Evolutionary conservation across 306 rosid species (phyloP).

Genomic region (Phaseolus lunatus): DNA sequence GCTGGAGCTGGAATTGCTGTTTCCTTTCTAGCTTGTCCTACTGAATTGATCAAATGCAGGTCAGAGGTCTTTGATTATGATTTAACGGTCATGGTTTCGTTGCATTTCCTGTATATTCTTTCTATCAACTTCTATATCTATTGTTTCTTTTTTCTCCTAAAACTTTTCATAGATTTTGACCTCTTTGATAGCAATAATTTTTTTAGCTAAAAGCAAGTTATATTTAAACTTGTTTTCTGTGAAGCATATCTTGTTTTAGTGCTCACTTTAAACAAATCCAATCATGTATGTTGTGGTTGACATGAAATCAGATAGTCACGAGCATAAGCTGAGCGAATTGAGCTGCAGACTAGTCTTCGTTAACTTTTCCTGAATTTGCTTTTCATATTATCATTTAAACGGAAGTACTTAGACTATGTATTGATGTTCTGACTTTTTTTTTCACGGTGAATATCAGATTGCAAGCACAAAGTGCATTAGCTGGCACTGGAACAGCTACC

Average conservation of each 20-base stretch:
- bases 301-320: slow-evolving; percentile 28
- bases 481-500: slow-evolving; percentile 59
- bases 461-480: slow-evolving; percentile 94
- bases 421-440: slow-evolving; percentile 22
- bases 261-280: not conserved
- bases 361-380: slow-evolving; percentile 17
- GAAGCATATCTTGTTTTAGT: not conserved
- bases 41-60: slow-evolving; percentile 98
- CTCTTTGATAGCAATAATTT: not conserved
- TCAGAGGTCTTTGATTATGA: slow-evolving; percentile 55
- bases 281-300: slow-evolving; percentile 1
- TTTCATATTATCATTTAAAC: not conserved
- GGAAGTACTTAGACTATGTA: not conserved
- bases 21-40: slow-evolving; percentile 93
- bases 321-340: not conserved
- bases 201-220: not conserved
- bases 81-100: not conserved
- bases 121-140: slow-evolving; percentile 12
- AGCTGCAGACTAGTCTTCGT: slow-evolving; percentile 6
- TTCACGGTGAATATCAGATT: slow-evolving; percentile 59
- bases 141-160: not conserved
- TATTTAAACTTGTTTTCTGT: not conserved
- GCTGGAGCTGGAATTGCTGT: slow-evolving; percentile 98
- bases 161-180: slow-evolving; percentile 12
- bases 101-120: slow-evolving; percentile 24